These are phyloP conservation scores for Candida palmyrensis DNA, from an alignment of 805 yeast genomes.

Conservation along the genomic window DNA sequence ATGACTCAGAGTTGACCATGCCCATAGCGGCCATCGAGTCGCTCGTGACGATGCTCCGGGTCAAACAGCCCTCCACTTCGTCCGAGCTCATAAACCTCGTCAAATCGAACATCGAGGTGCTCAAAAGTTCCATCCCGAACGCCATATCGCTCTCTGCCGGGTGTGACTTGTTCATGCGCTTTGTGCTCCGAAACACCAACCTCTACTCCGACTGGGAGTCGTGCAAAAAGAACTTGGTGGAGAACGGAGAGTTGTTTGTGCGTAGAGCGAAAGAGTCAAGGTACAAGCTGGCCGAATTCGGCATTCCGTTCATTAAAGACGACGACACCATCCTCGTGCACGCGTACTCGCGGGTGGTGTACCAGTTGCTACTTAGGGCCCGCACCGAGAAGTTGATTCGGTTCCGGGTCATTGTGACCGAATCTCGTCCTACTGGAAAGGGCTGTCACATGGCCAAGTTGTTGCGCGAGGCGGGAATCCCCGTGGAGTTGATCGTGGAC, in stretches of 20 bases:
- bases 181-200: conserved; percentile 84
- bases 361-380: conserved; percentile 69
- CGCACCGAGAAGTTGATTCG: conserved; percentile 67
- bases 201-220: conserved; percentile 92
- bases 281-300: conserved; percentile 80
- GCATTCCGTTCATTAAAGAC: conserved; percentile 85
- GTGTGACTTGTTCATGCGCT: conserved; percentile 92
- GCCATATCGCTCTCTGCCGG: conserved; percentile 95
- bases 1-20: conserved; percentile 97
- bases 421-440: conserved; percentile 80
- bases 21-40: conserved; percentile 98
- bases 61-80: conserved; percentile 87
- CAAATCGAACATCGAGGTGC: conserved; percentile 65
- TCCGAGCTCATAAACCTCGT: conserved; percentile 84
- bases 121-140: conserved; percentile 79
- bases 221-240: conserved; percentile 81
- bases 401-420: conserved; percentile 88
- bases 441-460: conserved; percentile 68
- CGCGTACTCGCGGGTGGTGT: conserved; percentile 88
- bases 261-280: conserved; percentile 90
- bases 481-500: conserved; percentile 84
- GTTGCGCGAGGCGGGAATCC: conserved; percentile 69
- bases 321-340: conserved; percentile 90
- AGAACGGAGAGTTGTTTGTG: conserved; percentile 88
- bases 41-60: conserved; percentile 73